Base-by-base conservation (phyloP, 176 grass and related monocot species). In the Musa troglodytarum region DNA sequence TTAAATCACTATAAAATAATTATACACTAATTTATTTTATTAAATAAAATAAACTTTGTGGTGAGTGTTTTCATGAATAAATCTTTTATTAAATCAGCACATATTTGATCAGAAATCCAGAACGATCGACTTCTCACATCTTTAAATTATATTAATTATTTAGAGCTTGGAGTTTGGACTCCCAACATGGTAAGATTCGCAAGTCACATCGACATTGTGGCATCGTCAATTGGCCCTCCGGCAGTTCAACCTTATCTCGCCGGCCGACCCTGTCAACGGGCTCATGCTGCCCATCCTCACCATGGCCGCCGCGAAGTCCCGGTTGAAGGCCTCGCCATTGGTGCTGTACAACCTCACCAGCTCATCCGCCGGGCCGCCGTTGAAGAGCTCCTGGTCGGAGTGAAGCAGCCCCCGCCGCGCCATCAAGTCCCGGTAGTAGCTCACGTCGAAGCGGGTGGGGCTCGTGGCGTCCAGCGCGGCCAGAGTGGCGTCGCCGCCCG, bases 351-450 rank as follows among this genome's bases (percentile, higher is more conserved):
- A 22, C 53, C 52, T 49, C 52, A 88, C 79, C 71, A 91, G 65
- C 73, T 11, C 20, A 77, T 91, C 84, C 2, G 78, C 82, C 9
- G 76, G 69, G 9, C 87, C 87, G 50, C 92, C 87, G 70, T 79
- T 88, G 71, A 87, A 91, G n/a, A 97, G 82, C 81, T 90, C 94
- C 83, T 93, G 94, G 75, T 93, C 90, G 11, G 89, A 88, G 87
- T 96, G 89, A 5, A 96, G 82, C 1, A 96, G 76, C 0, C 85
- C 89, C 71, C 66, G 87, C 8, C 29, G 71, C 0, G 49, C 64
- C 13, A 88, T 62, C 8, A 92, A 67, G 83, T 87, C 79, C 54
- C 84, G 84, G 87, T 83, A 96, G 85, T 83, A 96, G 50, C 84
- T 83, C 69, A 88, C 92, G 85, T 88, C 86, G 84, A 97, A 97